Percentiles rank a stretch among this genome's conserved stretches.
phyloP scores from a whole-genome alignment of 805 yeast species.

The Ascoidea asiatica region DNA sequence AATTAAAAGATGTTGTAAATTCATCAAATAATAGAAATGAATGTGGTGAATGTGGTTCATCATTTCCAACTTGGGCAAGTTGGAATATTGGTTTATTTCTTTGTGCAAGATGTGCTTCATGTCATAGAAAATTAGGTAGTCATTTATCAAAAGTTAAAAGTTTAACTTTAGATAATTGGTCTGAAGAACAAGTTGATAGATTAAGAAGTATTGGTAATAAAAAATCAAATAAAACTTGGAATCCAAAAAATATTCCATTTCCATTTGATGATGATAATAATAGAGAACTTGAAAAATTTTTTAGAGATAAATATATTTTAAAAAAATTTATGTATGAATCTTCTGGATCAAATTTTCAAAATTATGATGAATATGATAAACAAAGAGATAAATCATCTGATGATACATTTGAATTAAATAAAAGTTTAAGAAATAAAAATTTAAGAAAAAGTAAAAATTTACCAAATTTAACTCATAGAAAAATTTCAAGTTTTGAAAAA shows the following conservation, averaged over 20 bases:
- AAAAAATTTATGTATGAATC: slow-evolving; percentile 33
- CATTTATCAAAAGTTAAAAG: slow-evolving; percentile 58
- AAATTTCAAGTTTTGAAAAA: slow-evolving; percentile 39
- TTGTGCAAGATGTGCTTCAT: slow-evolving; percentile 77
- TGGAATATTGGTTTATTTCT: slow-evolving; percentile 44
- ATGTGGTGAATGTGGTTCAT: slow-evolving; percentile 68
- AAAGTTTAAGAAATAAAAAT: background rate
- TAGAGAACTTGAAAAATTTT: slow-evolving; percentile 38
- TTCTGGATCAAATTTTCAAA: background rate
- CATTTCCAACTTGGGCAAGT: slow-evolving; percentile 38
- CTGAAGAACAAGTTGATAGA: slow-evolving; percentile 35
- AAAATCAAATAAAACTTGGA: slow-evolving; percentile 50
- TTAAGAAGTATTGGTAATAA: slow-evolving; percentile 42
- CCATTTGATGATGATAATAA: slow-evolving; percentile 70
- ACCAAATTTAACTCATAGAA: slow-evolving; percentile 34
- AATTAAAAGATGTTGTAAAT: slow-evolving; percentile 48
- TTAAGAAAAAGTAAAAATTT: slow-evolving; percentile 9
- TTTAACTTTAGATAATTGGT: slow-evolving; percentile 63
- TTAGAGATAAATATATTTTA: slow-evolving; percentile 55
- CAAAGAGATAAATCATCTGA: slow-evolving; percentile 4
- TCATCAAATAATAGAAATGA: slow-evolving; percentile 43
- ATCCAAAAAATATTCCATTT: slow-evolving; percentile 50
- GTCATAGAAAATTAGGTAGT: slow-evolving; percentile 53
- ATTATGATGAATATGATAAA: background rate
- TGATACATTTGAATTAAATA: background rate